A percentile compares a stretch with the other conserved stretches of the same genome.
phyloP scores from a whole-genome alignment of 2,329 filamentous ascomycete genomes.

The Diaporthe ampelina region DNA sequence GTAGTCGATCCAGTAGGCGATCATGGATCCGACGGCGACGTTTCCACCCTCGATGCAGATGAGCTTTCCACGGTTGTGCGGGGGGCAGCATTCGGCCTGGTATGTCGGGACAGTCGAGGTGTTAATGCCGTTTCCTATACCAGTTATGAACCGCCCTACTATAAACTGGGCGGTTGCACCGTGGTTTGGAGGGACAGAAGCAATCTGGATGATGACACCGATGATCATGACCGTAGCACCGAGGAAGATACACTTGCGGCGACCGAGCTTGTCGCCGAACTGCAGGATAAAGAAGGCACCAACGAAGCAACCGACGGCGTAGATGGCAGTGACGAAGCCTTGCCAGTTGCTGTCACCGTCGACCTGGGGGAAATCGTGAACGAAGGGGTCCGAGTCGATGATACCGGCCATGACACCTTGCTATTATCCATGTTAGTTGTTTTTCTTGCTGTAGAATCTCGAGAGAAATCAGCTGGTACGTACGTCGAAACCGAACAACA shows the following conservation, averaged over 20 bases:
- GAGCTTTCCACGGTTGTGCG: slow-evolving; percentile 70
- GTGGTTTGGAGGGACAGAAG: slow-evolving; percentile 60
- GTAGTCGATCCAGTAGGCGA: slow-evolving; percentile 60
- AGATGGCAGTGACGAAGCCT: slow-evolving; percentile 57
- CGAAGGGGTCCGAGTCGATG: slow-evolving; percentile 33
- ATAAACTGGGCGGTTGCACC: slow-evolving; percentile 64
- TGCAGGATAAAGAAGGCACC: slow-evolving; percentile 56
- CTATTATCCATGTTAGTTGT: background rate
- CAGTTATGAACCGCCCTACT: slow-evolving; percentile 63
- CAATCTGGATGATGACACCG: slow-evolving; percentile 67
- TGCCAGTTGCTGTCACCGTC: slow-evolving; percentile 50
- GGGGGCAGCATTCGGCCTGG: slow-evolving; percentile 57
- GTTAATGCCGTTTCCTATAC: slow-evolving; percentile 65
- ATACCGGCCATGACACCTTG: slow-evolving; percentile 42
- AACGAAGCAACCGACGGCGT: slow-evolving; percentile 58
- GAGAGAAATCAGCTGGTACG: background rate
- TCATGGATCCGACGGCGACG: slow-evolving; percentile 58
- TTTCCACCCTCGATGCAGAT: slow-evolving; percentile 69
- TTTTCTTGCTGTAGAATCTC: background rate
- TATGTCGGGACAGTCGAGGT: slow-evolving; percentile 60
- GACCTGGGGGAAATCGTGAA: slow-evolving; percentile 49
- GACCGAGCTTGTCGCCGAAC: slow-evolving; percentile 67
- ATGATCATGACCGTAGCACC: slow-evolving; percentile 68
- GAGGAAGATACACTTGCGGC: slow-evolving; percentile 66
- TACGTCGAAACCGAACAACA: slow-evolving; percentile 41